Base-by-base conservation (phyloP, 1,139 yeast species). In the Blastobotrys illinoisensis region DNA sequence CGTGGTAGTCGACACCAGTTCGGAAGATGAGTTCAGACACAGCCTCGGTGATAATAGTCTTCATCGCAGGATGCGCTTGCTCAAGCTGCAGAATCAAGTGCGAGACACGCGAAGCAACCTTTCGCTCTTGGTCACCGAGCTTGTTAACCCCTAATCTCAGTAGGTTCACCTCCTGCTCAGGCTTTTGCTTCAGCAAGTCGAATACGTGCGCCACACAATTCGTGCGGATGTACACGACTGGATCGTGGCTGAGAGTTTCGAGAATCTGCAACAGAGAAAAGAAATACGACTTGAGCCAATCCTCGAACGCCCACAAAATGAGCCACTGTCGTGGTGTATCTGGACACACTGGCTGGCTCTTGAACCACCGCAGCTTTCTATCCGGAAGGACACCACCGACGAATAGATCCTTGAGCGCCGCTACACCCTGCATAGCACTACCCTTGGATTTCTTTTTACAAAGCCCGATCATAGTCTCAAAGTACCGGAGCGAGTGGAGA, bases 61-160 rank as follows among this genome's bases (percentile, higher is more conserved):
- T 91, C 99, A 93, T 93, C 51, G 95, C 95, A 19, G 99, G 99
- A 70, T 93, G 99, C 2, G 85, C 87, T 69, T 89, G 96, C 69
- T 91, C 88, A 51, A 91, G 74, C 64, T 87, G 86, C 59, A 91
- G 77, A 50, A 93, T 75, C 62, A 86, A 83, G 69, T 83, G 88
- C 2, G 97, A 90, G 0, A 96, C 83, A 67, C 89, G 87, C 1
- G 98, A 87, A 0, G 96, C 82, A 9, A 93, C 97, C 68, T 89
- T 90, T 61, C 88, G 86, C 62, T 93, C 97, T 50, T 80, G 79
- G 67, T 93, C 99, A 73, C 99, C 99, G 50, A 93, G 77, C 69
- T 93, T 93, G 71, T 95, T 93, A 50, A 90, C 95, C 51, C 96
- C 97, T 56, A 95, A 77, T 63, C 93, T 80, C 64, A 93, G 77